A percentile compares a stretch with the other conserved stretches of the same genome.
Conservation (phyloP, 2,329 filamentous ascomycete genomes). For the Epichloe scottii region DNA sequence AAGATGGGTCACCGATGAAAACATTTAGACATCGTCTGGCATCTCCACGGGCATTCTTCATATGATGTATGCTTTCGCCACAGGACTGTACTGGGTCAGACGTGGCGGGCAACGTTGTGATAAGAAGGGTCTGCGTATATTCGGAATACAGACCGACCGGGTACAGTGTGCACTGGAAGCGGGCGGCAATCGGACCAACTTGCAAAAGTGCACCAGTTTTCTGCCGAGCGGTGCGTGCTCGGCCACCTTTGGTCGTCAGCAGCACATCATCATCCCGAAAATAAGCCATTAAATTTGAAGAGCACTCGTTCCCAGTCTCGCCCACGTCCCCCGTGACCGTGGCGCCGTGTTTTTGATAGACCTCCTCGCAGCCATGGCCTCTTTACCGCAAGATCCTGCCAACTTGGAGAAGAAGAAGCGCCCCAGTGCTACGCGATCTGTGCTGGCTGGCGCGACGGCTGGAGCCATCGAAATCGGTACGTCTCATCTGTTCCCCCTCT, state of each 20-base stretch:
- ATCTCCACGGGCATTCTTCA: conserved; percentile 31
- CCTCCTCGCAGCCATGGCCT: conserved; percentile 15
- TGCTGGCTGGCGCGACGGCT: conserved; percentile 84
- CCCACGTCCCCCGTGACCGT: neutral
- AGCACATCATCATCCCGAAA: neutral
- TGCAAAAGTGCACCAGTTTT: neutral
- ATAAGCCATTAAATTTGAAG: neutral
- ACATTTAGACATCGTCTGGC: conserved; percentile 50
- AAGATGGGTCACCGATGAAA: conserved; percentile 47
- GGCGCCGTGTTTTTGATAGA: no score
- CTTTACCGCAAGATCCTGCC: conserved; percentile 12
- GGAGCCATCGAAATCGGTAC: conserved; percentile 88
- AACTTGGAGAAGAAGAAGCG: conserved; percentile 26
- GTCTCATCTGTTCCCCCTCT: conserved; percentile 10
- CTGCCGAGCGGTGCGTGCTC: neutral
- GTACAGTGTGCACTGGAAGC: no score
- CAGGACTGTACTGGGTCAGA: conserved; percentile 35
- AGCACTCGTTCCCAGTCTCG: neutral
- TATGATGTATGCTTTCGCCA: conserved; percentile 23
- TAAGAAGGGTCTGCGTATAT: conserved; percentile 42
- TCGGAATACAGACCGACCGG: conserved; percentile 33
- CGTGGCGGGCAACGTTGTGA: conserved; percentile 32
- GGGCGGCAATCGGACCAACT: conserved; percentile 2
- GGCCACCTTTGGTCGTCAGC: neutral
- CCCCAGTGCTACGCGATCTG: conserved; percentile 75